Evolutionary conservation across 1,284 basidiomycete genomes (phyloP).

Genomic region (Megacollybia platyphylla): DNA sequence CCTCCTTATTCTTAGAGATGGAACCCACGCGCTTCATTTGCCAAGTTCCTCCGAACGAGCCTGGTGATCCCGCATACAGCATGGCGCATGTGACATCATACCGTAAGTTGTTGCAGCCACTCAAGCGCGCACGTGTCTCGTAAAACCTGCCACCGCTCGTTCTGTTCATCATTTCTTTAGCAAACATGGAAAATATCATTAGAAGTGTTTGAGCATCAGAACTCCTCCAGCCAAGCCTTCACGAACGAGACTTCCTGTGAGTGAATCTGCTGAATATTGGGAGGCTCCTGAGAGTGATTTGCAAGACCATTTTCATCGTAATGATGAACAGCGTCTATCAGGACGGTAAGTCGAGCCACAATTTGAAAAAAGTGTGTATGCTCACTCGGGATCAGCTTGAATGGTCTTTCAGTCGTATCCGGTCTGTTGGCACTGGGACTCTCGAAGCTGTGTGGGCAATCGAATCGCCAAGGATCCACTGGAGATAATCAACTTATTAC

Average conservation of each 20-base stretch:
- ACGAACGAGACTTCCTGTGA: constrained; percentile 76
- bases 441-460: constrained; percentile 75
- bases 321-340: constrained; percentile 73
- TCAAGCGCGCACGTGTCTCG: too few species aligned
- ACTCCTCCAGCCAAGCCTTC: constrained; percentile 69
- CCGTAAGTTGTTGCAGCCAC: too few species aligned
- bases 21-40: too few species aligned
- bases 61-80: too few species aligned
- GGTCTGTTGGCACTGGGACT: constrained; percentile 56
- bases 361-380: constrained; percentile 7
- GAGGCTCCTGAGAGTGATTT: constrained; percentile 58
- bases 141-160: too few species aligned
- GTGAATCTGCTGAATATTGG: constrained; percentile 74
- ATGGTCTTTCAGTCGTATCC: constrained; percentile 68
- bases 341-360: background rate
- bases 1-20: too few species aligned
- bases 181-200: too few species aligned
- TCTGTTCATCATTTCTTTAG: too few species aligned
- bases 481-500: constrained; percentile 3
- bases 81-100: too few species aligned
- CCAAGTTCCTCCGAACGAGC: too few species aligned
- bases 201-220: too few species aligned
- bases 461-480: constrained; percentile 88
- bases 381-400: constrained; percentile 81
- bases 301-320: constrained; percentile 81